Percentiles rank a stretch among this genome's conserved stretches.
Evolutionary conservation across 2,329 filamentous ascomycete species (phyloP).

Genomic region (Fusarium nurragi): DNA sequence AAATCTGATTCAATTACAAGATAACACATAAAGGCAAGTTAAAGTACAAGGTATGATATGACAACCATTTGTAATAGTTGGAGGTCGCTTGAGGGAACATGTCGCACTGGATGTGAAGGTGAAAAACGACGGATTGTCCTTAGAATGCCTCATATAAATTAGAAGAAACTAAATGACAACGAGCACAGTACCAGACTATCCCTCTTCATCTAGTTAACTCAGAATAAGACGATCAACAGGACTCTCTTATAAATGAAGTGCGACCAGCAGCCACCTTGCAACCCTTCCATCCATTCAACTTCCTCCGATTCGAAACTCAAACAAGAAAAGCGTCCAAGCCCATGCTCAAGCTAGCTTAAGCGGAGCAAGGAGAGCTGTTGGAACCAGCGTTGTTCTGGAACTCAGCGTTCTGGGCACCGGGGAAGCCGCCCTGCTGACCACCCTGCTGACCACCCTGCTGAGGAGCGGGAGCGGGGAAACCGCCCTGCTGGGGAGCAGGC

Average conservation of each 20-base stretch:
- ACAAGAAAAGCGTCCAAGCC: not conserved
- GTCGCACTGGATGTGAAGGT: too few species aligned
- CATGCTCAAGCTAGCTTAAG: conserved; percentile 6
- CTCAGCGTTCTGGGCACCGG: conserved; percentile 3
- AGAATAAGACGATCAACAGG: conserved; percentile 20
- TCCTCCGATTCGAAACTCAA: conserved; percentile 14
- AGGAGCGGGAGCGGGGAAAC: too few species aligned
- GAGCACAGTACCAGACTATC: conserved; percentile 30
- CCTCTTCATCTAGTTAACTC: conserved; percentile 19
- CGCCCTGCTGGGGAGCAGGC: not conserved
- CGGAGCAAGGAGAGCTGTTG: conserved; percentile 8
- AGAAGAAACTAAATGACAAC: conserved; percentile 25
- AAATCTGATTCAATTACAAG: too few species aligned
- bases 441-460: not conserved
- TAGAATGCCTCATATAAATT: conserved; percentile 23
- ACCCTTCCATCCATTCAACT: conserved; percentile 7
- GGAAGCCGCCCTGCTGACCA: conserved; percentile 1
- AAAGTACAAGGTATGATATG: too few species aligned
- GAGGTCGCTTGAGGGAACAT: too few species aligned
- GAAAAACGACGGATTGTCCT: not conserved
- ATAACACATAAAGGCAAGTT: too few species aligned
- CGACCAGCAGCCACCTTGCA: conserved; percentile 17
- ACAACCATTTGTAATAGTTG: too few species aligned
- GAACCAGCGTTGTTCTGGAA: conserved; percentile 5
- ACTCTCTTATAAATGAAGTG: conserved; percentile 21